A percentile compares a stretch with the other conserved stretches of the same genome.
Evolutionary conservation across 1,284 basidiomycete genomes (phyloP).

Genomic region (Ceratobasidium sp.): DNA sequence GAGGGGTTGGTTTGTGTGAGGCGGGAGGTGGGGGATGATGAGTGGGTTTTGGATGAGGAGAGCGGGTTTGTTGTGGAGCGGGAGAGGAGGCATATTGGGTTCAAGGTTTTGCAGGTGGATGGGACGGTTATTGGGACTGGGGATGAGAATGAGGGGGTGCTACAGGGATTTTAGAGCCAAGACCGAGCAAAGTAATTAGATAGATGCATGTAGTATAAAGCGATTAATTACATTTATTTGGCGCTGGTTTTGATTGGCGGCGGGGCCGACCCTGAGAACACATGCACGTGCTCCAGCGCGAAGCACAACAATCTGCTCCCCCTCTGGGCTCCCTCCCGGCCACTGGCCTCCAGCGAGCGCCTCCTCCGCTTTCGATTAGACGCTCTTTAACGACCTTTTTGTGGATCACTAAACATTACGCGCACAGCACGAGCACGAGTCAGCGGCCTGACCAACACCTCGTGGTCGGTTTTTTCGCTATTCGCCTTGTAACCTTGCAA

Average conservation of each 20-base stretch:
- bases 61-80: constrained; percentile 35
- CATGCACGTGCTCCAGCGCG: constrained; percentile 25
- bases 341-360: not conserved
- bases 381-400: too few relatives aligned
- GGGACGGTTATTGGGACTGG: constrained; percentile 39
- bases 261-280: constrained; percentile 2
- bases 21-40: constrained; percentile 13
- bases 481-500: constrained; percentile 11
- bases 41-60: constrained; percentile 40
- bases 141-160: constrained; percentile 29
- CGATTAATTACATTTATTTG: constrained; percentile 16
- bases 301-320: constrained; percentile 15
- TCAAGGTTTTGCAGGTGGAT: constrained; percentile 22
- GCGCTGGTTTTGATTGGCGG: constrained; percentile 19
- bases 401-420: not conserved
- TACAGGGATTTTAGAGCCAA: constrained; percentile 31
- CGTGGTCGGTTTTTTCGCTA: constrained; percentile 37
- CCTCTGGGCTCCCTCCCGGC: not conserved
- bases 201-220: constrained; percentile 13
- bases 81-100: constrained; percentile 35
- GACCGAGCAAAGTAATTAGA: not conserved
- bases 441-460: constrained; percentile 35
- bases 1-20: constrained; percentile 22
- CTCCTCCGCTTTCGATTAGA: not conserved
- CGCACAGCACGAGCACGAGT: constrained; percentile 22